Evolutionary conservation across 2,329 filamentous ascomycete genomes (phyloP), one percentile per base, ranked within the genome.

Genomic region (Ophiocordyceps unilateralis): DNA sequence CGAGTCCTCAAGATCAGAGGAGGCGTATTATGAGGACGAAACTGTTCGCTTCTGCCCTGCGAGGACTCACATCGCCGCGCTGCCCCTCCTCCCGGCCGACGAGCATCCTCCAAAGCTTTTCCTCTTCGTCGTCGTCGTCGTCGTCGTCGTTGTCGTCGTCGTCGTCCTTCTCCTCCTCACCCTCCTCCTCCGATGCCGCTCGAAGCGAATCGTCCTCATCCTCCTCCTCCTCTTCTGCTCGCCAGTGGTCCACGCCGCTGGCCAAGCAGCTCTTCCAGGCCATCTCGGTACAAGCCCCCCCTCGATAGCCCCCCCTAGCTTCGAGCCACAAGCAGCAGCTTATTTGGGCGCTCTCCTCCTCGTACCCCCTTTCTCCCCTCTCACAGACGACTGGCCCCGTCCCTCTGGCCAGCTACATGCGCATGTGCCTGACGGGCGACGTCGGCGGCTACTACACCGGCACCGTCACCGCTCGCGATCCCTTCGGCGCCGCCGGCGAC

Each of bases 371-470:
- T 32, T 32, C 30, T n/a, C 12, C 15, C 15, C 15, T 32, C 30
- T n/a, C 2, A 19, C 21, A 69, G 65, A 63, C 81, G 36, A 96
- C 91, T 11, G 91, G 91, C 0, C 89, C 91, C 4, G 78, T 96
- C 23, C 85, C 91, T 1, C 74, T 98, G 47, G 88, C 91, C 5
- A 81, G 86, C 42, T 98, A 88, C 61, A 98, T 98, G 91, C 88
- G 91, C 58, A 93, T 96, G 80, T 95, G 89, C 59, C 75, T 98
- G 49, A 98, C 91, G 1, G 83, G 84, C 11, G 84, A 91, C 47
- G 65, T 86, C 34, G 87, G 86, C 45, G 91, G 91, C 43, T 98
- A 98, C 66, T 98, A 98, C 63, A 96, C 87, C 1, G 76, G 81
- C 5, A 75, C 78, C 21, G 71, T 80, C 38, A 70, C 76, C 46